phyloP scores from a whole-genome alignment of 2,329 filamentous ascomycete species.

The Parasarocladium wereldwijsianum region DNA sequence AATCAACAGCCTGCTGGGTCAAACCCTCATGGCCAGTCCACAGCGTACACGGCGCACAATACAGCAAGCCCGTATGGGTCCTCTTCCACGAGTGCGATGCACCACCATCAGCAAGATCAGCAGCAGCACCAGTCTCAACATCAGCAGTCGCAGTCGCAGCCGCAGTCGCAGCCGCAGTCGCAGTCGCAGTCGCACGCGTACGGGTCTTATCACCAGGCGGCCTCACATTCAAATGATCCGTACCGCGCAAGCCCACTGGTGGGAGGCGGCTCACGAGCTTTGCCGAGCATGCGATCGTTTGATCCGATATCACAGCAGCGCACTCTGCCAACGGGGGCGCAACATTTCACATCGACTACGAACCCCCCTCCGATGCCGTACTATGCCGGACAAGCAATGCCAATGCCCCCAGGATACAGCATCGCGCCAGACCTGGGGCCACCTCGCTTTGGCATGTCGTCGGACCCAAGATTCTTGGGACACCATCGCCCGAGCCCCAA shows the following conservation, averaged over 20 bases:
- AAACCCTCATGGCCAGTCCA: slow-evolving; percentile 3
- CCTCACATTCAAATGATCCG: slow-evolving; percentile 13
- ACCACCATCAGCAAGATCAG: neutral
- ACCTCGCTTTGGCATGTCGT: slow-evolving; percentile 1
- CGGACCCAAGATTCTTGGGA: slow-evolving; percentile 1
- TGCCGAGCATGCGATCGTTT: slow-evolving; percentile 27
- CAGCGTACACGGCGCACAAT: neutral
- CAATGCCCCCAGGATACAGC: slow-evolving; percentile 2
- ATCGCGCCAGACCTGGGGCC: neutral
- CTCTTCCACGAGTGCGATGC: too few relatives aligned
- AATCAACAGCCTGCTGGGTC: slow-evolving; percentile 4
- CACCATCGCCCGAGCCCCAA: slow-evolving; percentile 2
- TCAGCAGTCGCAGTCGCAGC: too few relatives aligned
- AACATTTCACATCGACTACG: neutral
- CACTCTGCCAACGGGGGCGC: slow-evolving; percentile 9
- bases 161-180: too few relatives aligned
- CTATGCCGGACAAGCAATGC: slow-evolving; percentile 8
- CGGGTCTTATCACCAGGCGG: slow-evolving; percentile 3
- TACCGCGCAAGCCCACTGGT: slow-evolving; percentile 15
- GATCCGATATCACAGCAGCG: slow-evolving; percentile 17
- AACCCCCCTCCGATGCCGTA: slow-evolving; percentile 8
- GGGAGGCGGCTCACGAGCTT: slow-evolving; percentile 13
- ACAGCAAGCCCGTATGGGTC: too few relatives aligned
- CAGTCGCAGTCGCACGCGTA: too few relatives aligned
- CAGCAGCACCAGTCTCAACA: too few relatives aligned